phyloP scores from a whole-genome alignment of 257 asterid species.

The Lycium barbarum region DNA sequence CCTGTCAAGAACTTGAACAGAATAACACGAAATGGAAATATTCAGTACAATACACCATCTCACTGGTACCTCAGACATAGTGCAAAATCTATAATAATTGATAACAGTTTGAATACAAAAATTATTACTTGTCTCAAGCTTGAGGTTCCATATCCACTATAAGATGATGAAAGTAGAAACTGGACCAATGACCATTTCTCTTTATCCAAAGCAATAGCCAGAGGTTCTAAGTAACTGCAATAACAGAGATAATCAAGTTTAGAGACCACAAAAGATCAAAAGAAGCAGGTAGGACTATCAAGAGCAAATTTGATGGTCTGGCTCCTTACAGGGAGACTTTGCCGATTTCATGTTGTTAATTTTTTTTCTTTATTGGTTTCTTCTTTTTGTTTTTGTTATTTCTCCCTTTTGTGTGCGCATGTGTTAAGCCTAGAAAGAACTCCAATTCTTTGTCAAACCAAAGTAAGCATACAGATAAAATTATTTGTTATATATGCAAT shows the following conservation, averaged over 20 bases:
- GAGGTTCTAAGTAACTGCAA: conserved; percentile 88
- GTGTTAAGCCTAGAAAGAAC: not conserved
- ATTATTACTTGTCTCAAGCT: conserved; percentile 87
- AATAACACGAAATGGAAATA: not conserved
- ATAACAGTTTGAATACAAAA: conserved; percentile 5
- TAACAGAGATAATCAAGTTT: conserved; percentile 31
- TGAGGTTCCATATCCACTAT: conserved; percentile 91
- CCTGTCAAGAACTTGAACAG: not conserved
- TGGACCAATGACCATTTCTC: conserved; percentile 97
- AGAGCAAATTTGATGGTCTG: conserved; percentile 6
- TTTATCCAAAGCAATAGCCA: conserved; percentile 88
- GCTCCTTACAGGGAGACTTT: not conserved
- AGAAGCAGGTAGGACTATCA: not conserved
- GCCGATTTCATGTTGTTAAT: not conserved
- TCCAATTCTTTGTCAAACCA: not conserved
- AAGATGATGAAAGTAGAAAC: conserved; percentile 89
- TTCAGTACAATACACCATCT: not conserved
- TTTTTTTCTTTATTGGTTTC: not conserved
- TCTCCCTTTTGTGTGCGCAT: not conserved
- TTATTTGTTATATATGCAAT: not conserved
- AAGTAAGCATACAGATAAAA: not conserved
- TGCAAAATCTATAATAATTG: not conserved
- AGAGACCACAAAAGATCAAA: conserved; percentile 37
- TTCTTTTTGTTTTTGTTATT: not conserved
- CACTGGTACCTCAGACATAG: not conserved